These are phyloP conservation scores for Fragaria ananassa DNA, from an alignment of 306 rosid genomes.

Conservation along the genomic window DNA sequence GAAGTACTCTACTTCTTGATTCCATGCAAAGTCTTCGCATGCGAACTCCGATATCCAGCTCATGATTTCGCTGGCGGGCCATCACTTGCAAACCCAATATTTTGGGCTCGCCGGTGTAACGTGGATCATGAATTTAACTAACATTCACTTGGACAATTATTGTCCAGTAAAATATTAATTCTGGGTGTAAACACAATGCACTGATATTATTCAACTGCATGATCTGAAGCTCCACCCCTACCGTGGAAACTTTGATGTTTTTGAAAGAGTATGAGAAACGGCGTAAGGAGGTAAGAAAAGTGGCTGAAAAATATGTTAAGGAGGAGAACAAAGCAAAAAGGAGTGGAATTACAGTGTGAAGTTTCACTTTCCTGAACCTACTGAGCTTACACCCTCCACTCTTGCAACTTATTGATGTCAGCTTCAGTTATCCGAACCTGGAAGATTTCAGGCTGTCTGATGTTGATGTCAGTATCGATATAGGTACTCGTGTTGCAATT, in stretches of 20 bases:
- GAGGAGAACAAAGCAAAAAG: conserved; percentile 58
- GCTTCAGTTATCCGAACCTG: conserved; percentile 62
- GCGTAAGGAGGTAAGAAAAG: conserved; percentile 67
- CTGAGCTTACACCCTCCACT: conserved; percentile 67
- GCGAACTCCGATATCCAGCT: no score
- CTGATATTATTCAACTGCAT: not conserved
- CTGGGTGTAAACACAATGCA: not conserved
- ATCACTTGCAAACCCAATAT: no score
- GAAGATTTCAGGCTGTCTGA: conserved; percentile 52
- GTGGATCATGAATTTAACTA: no score
- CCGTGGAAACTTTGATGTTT: conserved; percentile 55
- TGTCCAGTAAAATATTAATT: no score
- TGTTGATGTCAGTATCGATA: conserved; percentile 59
- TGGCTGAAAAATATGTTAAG: conserved; percentile 56
- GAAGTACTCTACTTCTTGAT: no score
- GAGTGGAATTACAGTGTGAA: conserved; percentile 37
- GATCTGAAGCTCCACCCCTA: conserved; percentile 21
- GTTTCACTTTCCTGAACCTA: conserved; percentile 61
- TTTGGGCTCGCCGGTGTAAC: no score
- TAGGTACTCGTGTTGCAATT: conserved; percentile 67
- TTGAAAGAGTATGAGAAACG: conserved; percentile 57
- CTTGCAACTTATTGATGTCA: conserved; percentile 64
- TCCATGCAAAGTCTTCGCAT: no score
- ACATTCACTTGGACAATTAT: no score
- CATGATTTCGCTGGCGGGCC: no score